Percentiles rank a stretch among this genome's conserved stretches.
phyloP scores from a whole-genome alignment of 2,329 filamentous ascomycete genomes.

The Colletotrichum zoysiae region DNA sequence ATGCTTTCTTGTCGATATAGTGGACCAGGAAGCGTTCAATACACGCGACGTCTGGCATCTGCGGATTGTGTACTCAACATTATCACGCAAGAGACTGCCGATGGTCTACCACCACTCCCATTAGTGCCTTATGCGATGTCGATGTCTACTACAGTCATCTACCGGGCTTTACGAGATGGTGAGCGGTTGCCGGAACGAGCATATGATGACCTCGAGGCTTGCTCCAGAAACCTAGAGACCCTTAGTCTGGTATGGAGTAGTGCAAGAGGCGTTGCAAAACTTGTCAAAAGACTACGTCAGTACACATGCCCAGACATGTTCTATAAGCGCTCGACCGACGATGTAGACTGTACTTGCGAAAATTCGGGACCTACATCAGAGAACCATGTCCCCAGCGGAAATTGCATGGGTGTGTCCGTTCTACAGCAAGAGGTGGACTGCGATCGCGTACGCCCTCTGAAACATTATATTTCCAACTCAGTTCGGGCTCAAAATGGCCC shows the following conservation, averaged over 20 bases:
- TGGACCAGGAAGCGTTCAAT: constrained; percentile 41
- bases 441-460: not conserved
- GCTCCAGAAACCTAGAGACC: constrained; percentile 32
- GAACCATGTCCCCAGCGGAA: not conserved
- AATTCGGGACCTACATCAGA: too few species aligned
- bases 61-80: constrained; percentile 39
- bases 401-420: too few species aligned
- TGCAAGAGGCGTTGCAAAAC: constrained; percentile 36
- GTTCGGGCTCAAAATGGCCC: not conserved
- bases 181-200: constrained; percentile 24
- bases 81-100: constrained; percentile 26
- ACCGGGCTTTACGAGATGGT: constrained; percentile 42
- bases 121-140: constrained; percentile 43
- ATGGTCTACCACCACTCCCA: constrained; percentile 40
- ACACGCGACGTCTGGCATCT: constrained; percentile 40
- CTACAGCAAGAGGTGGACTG: not conserved
- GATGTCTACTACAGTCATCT: constrained; percentile 44
- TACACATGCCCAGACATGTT: not conserved
- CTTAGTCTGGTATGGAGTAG: constrained; percentile 39
- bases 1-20: constrained; percentile 44
- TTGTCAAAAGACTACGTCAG: constrained; percentile 32
- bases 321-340: not conserved
- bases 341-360: not conserved
- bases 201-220: constrained; percentile 34
- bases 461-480: not conserved